Conservation (phyloP, 73 alveolate species). For the Tetrahymena thermophila region DNA sequence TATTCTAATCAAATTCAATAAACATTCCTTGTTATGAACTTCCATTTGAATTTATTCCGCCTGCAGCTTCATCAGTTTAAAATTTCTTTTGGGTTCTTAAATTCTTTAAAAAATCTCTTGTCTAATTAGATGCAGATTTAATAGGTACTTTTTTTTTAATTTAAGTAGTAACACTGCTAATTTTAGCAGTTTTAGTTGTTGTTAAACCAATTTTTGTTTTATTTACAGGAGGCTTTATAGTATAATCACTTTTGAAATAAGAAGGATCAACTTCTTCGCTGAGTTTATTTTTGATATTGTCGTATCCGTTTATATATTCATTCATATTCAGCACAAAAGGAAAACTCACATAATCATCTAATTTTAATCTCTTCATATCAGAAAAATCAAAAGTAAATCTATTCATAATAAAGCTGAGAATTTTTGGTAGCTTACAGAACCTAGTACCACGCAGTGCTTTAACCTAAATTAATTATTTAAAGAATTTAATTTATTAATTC, state of each 20-base stretch:
- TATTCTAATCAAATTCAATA: neutral
- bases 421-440: conserved; percentile 69
- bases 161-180: neutral
- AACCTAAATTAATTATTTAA: too few species aligned
- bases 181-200: neutral
- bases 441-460: conserved; percentile 82
- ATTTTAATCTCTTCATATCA: conserved; percentile 67
- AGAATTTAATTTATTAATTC: neutral
- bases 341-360: conserved; percentile 75
- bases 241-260: neutral
- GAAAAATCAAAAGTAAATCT: conserved; percentile 82
- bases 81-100: neutral
- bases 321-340: conserved; percentile 75
- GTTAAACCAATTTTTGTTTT: neutral
- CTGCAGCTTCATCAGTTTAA: neutral
- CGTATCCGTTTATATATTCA: conserved; percentile 56
- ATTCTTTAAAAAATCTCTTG: neutral
- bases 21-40: neutral
- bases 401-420: conserved; percentile 67
- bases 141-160: neutral
- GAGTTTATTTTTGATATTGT: conserved; percentile 34
- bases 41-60: neutral
- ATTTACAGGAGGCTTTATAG: neutral
- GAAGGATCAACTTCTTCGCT: conserved; percentile 42
- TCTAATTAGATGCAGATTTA: neutral